phyloP scores from a whole-genome alignment of 2,329 filamentous ascomycete genomes.

The Scedosporium dehoogii region DNA sequence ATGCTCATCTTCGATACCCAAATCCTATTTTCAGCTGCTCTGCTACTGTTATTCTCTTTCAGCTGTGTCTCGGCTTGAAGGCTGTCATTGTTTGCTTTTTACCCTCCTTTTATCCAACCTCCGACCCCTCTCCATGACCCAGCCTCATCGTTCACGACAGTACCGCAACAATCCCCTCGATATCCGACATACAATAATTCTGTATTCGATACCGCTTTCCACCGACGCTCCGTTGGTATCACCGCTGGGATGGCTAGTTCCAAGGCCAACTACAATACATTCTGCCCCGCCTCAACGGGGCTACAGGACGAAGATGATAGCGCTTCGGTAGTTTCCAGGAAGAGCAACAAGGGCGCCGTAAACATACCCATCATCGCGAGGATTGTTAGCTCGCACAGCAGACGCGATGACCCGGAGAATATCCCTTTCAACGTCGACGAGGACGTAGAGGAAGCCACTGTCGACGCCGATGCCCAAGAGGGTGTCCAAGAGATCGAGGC shows the following conservation, averaged over 20 bases:
- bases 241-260: neutral
- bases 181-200: neutral
- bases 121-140: no score
- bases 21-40: no score
- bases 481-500: conserved; percentile 30
- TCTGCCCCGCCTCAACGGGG: neutral
- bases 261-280: neutral
- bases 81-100: no score
- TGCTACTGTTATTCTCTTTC: no score
- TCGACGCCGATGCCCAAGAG: conserved; percentile 13
- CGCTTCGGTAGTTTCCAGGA: neutral
- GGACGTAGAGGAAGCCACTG: neutral
- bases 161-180: neutral
- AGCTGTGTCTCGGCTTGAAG: no score
- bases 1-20: no score
- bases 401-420: neutral
- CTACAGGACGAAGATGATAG: neutral
- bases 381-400: neutral
- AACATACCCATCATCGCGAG: neutral
- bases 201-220: neutral
- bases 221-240: neutral
- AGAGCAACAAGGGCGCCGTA: neutral
- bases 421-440: neutral
- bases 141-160: no score
- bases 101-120: no score